A percentile compares a stretch with the other conserved stretches of the same genome.
Evolutionary conservation across 1,284 basidiomycete genomes (phyloP).

Genomic region (Neotropicomus parvogracilis): DNA sequence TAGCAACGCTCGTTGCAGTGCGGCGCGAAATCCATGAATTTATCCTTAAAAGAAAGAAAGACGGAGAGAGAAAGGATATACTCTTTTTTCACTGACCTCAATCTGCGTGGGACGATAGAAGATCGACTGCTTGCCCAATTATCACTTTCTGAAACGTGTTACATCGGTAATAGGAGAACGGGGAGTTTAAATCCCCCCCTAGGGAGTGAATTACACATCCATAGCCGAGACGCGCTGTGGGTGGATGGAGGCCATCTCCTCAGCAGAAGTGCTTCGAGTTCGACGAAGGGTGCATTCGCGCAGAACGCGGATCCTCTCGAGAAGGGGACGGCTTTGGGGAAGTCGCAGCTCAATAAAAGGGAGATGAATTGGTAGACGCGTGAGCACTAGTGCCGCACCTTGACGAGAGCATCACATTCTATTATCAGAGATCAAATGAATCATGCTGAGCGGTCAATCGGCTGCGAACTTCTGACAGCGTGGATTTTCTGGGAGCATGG

Average conservation of each 20-base stretch:
- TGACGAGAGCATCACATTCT: slow-evolving; percentile 3
- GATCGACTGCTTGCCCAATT: slow-evolving; percentile 6
- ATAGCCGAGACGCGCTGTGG: slow-evolving; percentile 7
- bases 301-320: slow-evolving; percentile 21
- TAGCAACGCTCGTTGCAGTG: background rate
- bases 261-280: slow-evolving; percentile 5
- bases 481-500: slow-evolving; percentile 6
- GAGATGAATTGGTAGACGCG: slow-evolving; percentile 13
- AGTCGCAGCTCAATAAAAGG: slow-evolving; percentile 4
- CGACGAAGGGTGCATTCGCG: slow-evolving; percentile 4
- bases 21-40: background rate
- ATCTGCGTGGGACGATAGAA: slow-evolving; percentile 2
- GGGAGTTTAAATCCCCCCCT: background rate
- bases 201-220: slow-evolving; percentile 6
- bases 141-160: slow-evolving; percentile 8
- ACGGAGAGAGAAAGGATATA: background rate
- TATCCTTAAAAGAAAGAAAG: background rate
- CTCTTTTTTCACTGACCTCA: background rate
- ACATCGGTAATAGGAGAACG: slow-evolving; percentile 19
- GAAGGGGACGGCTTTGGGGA: slow-evolving; percentile 16
- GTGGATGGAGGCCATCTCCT: slow-evolving; percentile 8
- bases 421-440: slow-evolving; percentile 21
- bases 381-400: slow-evolving; percentile 5
- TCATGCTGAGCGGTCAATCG: slow-evolving; percentile 19
- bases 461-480: slow-evolving; percentile 16